Percentiles rank a stretch among this genome's conserved stretches.
Conservation (phyloP, 2,329 filamentous ascomycete species). For the Elsinoe fawcettii region DNA sequence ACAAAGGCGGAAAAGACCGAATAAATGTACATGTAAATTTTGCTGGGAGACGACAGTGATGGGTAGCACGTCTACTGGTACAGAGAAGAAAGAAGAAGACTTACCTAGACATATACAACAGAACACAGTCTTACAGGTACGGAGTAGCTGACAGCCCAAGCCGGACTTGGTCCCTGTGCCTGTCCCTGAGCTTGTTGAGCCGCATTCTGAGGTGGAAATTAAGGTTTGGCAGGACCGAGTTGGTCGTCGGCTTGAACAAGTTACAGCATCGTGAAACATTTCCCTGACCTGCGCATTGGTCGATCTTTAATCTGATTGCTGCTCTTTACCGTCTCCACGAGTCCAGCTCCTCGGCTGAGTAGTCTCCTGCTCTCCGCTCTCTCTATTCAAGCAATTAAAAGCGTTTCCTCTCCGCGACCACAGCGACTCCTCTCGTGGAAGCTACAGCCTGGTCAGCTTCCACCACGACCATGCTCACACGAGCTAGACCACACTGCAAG, state of each 20-base stretch:
- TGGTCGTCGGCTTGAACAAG: background rate
- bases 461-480: conserved; percentile 2
- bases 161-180: background rate
- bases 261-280: conserved; percentile 6
- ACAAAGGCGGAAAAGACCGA: too few species aligned
- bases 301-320: background rate
- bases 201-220: background rate
- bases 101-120: background rate
- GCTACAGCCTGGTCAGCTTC: background rate
- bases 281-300: background rate
- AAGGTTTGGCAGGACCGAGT: conserved; percentile 2
- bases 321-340: background rate
- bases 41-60: too few species aligned
- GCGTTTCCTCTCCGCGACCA: background rate
- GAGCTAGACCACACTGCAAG: background rate
- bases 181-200: background rate
- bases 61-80: too few species aligned
- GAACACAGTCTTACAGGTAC: background rate
- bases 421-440: background rate
- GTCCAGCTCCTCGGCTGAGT: background rate
- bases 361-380: background rate
- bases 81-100: background rate
- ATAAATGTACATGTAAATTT: too few species aligned
- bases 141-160: background rate
- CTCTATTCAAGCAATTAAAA: background rate